phyloP scores from a whole-genome alignment of 768 basidiomycete genomes.

The Tulasnella sp. region DNA sequence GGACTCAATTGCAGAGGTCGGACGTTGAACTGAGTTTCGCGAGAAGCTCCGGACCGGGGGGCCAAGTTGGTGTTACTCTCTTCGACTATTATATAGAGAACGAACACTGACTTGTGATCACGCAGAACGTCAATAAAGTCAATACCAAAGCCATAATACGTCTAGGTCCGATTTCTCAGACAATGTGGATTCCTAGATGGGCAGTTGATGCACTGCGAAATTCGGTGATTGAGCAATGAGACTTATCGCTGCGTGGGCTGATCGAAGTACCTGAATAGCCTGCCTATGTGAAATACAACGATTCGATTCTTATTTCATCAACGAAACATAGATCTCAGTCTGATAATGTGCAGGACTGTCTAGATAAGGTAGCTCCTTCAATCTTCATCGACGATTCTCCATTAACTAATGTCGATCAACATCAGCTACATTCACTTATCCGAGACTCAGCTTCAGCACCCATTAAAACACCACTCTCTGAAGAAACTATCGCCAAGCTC shows the following conservation, averaged over 20 bases:
- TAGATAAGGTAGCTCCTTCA: conserved; percentile 41
- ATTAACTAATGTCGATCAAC: not conserved
- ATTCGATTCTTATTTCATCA: conserved; percentile 57
- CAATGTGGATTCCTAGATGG: conserved; percentile 61
- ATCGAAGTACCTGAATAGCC: conserved; percentile 31
- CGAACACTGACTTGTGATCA: not conserved
- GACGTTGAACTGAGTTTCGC: conserved; percentile 53
- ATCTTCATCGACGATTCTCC: conserved; percentile 1
- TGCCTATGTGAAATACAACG: conserved; percentile 51
- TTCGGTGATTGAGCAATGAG: conserved; percentile 30
- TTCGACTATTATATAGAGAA: no score
- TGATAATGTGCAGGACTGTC: conserved; percentile 59
- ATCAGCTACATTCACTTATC: conserved; percentile 43
- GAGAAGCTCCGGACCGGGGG: conserved; percentile 73
- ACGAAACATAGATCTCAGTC: conserved; percentile 61
- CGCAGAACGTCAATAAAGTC: conserved; percentile 78
- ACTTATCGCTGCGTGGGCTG: not conserved
- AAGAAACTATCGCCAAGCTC: no score
- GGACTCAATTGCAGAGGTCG: not conserved
- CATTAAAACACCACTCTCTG: no score
- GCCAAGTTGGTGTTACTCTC: conserved; percentile 41
- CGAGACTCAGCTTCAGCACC: conserved; percentile 33
- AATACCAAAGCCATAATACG: conserved; percentile 65
- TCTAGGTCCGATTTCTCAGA: conserved; percentile 38
- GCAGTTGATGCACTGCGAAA: conserved; percentile 35